A percentile compares a stretch with the other conserved stretches of the same genome.
These are phyloP conservation scores for Paxillus rubicundulus DNA, from an alignment of 768 basidiomycete species.

Conservation along the genomic window DNA sequence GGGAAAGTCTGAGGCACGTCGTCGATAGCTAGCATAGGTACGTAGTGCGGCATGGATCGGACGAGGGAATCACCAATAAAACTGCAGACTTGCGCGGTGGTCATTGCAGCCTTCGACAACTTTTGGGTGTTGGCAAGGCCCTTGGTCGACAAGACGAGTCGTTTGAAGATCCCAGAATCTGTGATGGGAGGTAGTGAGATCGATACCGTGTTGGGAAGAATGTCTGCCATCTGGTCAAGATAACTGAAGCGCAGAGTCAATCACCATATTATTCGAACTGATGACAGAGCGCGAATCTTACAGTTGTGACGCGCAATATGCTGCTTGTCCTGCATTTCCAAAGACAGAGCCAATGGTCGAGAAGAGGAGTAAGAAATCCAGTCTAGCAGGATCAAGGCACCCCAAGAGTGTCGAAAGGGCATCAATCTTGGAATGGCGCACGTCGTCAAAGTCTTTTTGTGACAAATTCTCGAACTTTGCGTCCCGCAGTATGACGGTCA, in stretches of 20 bases:
- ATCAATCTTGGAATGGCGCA: constrained; percentile 17
- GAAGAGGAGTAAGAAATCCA: constrained; percentile 25
- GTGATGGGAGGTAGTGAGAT: constrained; percentile 21
- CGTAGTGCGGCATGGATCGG: constrained; percentile 9
- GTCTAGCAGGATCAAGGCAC: constrained; percentile 6
- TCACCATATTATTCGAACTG: not conserved
- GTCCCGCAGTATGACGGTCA: constrained; percentile 22
- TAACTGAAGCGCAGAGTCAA: constrained; percentile 8
- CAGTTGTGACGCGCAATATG: constrained; percentile 19
- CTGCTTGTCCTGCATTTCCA: constrained; percentile 26
- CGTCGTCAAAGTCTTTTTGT: constrained; percentile 17
- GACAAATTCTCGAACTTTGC: constrained; percentile 20
- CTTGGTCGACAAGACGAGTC: constrained; percentile 10
- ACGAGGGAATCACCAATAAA: constrained; percentile 14
- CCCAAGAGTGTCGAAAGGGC: constrained; percentile 16
- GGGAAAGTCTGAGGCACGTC: constrained; percentile 10
- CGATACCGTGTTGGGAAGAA: constrained; percentile 20
- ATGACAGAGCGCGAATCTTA: not conserved
- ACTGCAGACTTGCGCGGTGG: constrained; percentile 15
- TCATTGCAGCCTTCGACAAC: constrained; percentile 12
- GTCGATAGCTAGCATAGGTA: constrained; percentile 7
- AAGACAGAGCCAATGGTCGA: constrained; percentile 23
- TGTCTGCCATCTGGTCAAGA: constrained; percentile 18
- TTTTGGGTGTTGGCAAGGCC: constrained; percentile 11
- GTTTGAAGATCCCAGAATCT: constrained; percentile 19